These are phyloP conservation scores for Apiospora koreana DNA, from an alignment of 2,329 filamentous ascomycete genomes.

Conservation along the genomic window DNA sequence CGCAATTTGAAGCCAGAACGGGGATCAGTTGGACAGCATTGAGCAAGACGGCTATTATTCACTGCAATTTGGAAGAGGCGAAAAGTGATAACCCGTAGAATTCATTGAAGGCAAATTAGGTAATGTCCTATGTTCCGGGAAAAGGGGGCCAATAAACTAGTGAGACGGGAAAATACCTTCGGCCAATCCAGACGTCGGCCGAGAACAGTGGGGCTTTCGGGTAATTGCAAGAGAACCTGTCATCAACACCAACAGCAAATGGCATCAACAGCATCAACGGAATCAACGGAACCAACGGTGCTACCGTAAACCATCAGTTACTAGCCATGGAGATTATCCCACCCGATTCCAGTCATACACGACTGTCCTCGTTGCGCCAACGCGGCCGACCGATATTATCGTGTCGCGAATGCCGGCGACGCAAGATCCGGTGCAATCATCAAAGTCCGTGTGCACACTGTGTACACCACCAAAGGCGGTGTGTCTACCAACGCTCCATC, in stretches of 20 bases:
- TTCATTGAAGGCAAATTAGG: no score
- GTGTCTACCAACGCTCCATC: constrained; percentile 29
- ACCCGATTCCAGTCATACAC: background rate
- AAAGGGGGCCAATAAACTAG: no score
- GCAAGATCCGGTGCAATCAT: constrained; percentile 48
- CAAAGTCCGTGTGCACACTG: constrained; percentile 42
- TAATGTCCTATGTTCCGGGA: no score
- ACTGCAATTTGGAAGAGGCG: no score
- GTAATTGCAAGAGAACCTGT: background rate
- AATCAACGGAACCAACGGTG: no score
- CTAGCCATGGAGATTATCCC: background rate
- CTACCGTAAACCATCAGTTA: no score
- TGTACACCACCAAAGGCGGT: constrained; percentile 31
- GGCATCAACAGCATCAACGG: no score
- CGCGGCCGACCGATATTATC: constrained; percentile 40
- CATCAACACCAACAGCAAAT: no score
- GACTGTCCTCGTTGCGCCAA: constrained; percentile 18
- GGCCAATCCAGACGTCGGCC: background rate
- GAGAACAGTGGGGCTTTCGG: background rate
- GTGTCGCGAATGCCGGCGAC: constrained; percentile 43
- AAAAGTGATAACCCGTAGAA: no score
- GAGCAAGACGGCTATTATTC: no score
- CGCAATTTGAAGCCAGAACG: no score
- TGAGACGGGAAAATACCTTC: background rate
- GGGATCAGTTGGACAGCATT: no score